phyloP scores from a whole-genome alignment of 2,329 filamentous ascomycete species.

The Westerdykella aurantiaca region DNA sequence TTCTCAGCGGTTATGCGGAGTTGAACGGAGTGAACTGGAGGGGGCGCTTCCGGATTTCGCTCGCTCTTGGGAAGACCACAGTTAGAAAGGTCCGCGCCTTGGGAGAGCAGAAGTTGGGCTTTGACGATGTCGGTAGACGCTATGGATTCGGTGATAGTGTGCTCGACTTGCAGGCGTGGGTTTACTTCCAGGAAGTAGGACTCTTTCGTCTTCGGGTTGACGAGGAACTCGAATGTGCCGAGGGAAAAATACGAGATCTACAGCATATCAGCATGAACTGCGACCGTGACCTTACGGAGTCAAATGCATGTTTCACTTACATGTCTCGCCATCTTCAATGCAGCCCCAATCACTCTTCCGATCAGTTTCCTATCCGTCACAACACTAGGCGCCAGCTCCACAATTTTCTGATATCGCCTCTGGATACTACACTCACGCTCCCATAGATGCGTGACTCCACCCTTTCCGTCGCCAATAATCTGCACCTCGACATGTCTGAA shows the following conservation, averaged over 20 bases:
- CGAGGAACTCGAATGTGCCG: constrained; percentile 61
- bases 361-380: constrained; percentile 44
- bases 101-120: constrained; percentile 50
- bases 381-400: constrained; percentile 54
- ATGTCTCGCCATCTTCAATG: constrained; percentile 47
- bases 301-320: constrained; percentile 22
- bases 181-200: constrained; percentile 59
- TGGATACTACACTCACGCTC: constrained; percentile 59
- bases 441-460: constrained; percentile 51
- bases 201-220: constrained; percentile 45
- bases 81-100: constrained; percentile 42
- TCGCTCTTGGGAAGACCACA: constrained; percentile 26
- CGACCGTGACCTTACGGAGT: not conserved
- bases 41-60: constrained; percentile 32
- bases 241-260: constrained; percentile 53
- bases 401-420: constrained; percentile 55
- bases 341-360: constrained; percentile 48
- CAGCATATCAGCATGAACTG: not conserved
- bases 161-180: constrained; percentile 56
- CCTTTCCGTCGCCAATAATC: constrained; percentile 52
- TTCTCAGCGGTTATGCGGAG: constrained; percentile 55
- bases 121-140: constrained; percentile 51
- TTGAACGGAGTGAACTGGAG: constrained; percentile 48
- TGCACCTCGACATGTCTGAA: constrained; percentile 59
- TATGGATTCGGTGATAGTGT: constrained; percentile 56